Evolutionary conservation across 805 yeast genomes (phyloP).

Genomic region (Candida suzukii): DNA sequence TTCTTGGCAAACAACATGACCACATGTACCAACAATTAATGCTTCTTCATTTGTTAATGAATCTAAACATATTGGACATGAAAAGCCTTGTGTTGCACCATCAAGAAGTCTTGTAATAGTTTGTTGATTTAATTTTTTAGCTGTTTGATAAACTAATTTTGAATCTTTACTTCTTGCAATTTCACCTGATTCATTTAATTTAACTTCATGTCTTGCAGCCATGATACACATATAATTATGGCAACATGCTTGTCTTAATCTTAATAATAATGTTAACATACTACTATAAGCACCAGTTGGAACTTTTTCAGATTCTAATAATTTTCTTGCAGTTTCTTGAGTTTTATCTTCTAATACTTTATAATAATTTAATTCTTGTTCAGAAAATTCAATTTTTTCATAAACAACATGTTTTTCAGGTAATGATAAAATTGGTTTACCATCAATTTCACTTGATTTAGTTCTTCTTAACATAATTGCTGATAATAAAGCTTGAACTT

Average conservation of each 20-base stretch:
- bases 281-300: slow-evolving; percentile 37
- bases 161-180: slow-evolving; percentile 28
- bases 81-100: slow-evolving; percentile 31
- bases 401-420: slow-evolving; percentile 54
- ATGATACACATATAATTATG: slow-evolving; percentile 68
- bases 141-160: slow-evolving; percentile 20
- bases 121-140: slow-evolving; percentile 9
- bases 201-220: slow-evolving; percentile 31
- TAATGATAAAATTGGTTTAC: slow-evolving; percentile 63
- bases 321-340: slow-evolving; percentile 41
- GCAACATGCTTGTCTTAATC: slow-evolving; percentile 83
- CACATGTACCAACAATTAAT: slow-evolving; percentile 54
- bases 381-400: slow-evolving; percentile 42
- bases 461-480: slow-evolving; percentile 74
- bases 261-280: slow-evolving; percentile 62
- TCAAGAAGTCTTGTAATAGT: slow-evolving; percentile 28
- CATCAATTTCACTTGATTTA: slow-evolving; percentile 66
- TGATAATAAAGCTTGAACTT: slow-evolving; percentile 59
- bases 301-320: slow-evolving; percentile 26
- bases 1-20: slow-evolving; percentile 63
- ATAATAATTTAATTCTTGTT: slow-evolving; percentile 54
- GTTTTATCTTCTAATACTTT: slow-evolving; percentile 46
- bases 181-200: slow-evolving; percentile 18
- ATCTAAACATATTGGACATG: slow-evolving; percentile 66
- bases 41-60: slow-evolving; percentile 35